Conservation (phyloP, 768 basidiomycete genomes). For the Hirschioporus abietinus region DNA sequence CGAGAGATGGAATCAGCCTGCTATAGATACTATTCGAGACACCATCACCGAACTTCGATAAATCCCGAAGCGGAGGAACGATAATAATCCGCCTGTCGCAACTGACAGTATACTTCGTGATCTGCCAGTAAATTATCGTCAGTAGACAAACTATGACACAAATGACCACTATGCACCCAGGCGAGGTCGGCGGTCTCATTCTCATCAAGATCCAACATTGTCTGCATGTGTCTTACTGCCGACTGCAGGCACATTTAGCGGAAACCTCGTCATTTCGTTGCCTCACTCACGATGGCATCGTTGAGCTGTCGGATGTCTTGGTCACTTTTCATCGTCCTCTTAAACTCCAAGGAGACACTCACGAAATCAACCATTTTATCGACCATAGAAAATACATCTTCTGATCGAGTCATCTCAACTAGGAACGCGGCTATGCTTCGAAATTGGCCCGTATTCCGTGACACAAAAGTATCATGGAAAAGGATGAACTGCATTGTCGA, state of each 20-base stretch:
- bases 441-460: too few species aligned
- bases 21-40: too few species aligned
- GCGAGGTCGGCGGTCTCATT: not conserved
- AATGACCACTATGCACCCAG: not conserved
- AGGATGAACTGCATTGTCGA: not conserved
- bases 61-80: too few species aligned
- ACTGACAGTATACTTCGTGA: too few species aligned
- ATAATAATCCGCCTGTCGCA: too few species aligned
- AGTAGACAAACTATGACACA: not conserved
- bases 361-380: not conserved
- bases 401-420: not conserved
- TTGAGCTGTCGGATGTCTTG: not conserved
- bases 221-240: not conserved
- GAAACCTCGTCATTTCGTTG: not conserved
- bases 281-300: not conserved
- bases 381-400: not conserved
- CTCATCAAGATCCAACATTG: not conserved
- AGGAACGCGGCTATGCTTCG: not conserved
- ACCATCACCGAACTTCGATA: too few species aligned
- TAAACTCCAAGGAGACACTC: not conserved
- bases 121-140: not conserved
- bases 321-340: not conserved
- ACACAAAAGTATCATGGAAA: not conserved
- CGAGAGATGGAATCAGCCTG: too few species aligned
- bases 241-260: not conserved